Conservation (phyloP, 805 yeast species). For the Saccharomycopsis sp. region DNA sequence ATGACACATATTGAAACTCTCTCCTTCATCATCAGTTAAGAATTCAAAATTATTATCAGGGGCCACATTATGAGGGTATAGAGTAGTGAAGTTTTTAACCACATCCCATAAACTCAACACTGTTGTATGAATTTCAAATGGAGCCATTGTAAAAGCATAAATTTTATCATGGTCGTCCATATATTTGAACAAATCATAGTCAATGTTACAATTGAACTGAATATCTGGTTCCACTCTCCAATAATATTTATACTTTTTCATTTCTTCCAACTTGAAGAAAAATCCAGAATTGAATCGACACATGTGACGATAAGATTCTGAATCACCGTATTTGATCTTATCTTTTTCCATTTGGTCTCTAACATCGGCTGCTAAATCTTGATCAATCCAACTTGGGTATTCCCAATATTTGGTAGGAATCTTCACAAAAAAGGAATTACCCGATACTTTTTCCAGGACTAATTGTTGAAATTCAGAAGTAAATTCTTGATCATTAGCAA, state of each 20-base stretch:
- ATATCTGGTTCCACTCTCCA: constrained; percentile 57
- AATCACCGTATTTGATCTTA: constrained; percentile 34
- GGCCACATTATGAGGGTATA: constrained; percentile 36
- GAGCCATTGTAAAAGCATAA: constrained; percentile 42
- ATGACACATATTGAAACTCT: constrained; percentile 43
- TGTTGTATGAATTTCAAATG: constrained; percentile 42
- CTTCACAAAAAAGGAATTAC: constrained; percentile 30
- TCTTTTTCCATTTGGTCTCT: constrained; percentile 23
- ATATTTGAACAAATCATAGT: constrained; percentile 40
- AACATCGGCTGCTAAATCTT: constrained; percentile 23
- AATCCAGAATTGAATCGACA: constrained; percentile 68
- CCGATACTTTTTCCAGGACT: constrained; percentile 28
- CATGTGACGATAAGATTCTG: constrained; percentile 48
- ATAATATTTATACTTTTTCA: constrained; percentile 41
- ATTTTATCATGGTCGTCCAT: constrained; percentile 33
- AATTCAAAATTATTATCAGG: constrained; percentile 37
- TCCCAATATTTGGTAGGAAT: constrained; percentile 39
- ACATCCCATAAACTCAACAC: constrained; percentile 43
- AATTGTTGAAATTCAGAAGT: constrained; percentile 27
- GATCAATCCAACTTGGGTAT: constrained; percentile 34
- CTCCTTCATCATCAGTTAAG: constrained; percentile 35
- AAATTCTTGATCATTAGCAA: constrained; percentile 39
- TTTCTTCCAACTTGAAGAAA: constrained; percentile 37
- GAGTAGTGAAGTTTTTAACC: constrained; percentile 34
- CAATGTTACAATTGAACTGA: constrained; percentile 44